phyloP scores from a whole-genome alignment of 2,329 filamentous ascomycete genomes.

The Periconia sp. region DNA sequence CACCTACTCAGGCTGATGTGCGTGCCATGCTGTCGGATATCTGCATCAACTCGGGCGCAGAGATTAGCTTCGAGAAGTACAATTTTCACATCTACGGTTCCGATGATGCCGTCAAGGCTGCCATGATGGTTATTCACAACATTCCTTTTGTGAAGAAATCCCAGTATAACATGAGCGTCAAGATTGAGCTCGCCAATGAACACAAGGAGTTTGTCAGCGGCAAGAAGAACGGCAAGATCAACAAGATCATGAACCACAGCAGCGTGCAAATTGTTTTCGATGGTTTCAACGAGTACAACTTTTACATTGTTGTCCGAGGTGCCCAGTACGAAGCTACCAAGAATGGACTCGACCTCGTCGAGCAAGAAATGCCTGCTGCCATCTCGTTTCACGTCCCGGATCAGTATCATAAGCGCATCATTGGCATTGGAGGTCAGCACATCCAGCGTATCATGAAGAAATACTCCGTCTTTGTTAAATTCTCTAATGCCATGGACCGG shows the following conservation, averaged over 20 bases:
- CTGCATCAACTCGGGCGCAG: constrained; percentile 92
- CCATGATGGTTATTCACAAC: constrained; percentile 90
- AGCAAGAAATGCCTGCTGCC: constrained; percentile 98
- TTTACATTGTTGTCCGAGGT: constrained; percentile 97
- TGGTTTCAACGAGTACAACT: constrained; percentile 99
- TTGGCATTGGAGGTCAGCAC: constrained; percentile 96
- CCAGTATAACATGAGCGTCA: constrained; percentile 92
- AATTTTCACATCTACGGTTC: constrained; percentile 94
- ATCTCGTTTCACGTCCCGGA: constrained; percentile 99
- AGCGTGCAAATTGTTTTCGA: constrained; percentile 99
- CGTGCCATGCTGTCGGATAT: constrained; percentile 93
- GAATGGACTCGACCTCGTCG: constrained; percentile 86
- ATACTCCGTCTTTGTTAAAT: constrained; percentile 99
- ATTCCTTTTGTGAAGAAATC: constrained; percentile 85
- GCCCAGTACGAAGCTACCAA: constrained; percentile 92
- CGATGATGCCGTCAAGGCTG: constrained; percentile 92
- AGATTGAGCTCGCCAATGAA: constrained; percentile 98
- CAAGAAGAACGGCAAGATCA: constrained; percentile 99
- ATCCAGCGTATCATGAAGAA: constrained; percentile 99
- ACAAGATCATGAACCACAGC: constrained; percentile 99
- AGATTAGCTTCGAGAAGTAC: constrained; percentile 91
- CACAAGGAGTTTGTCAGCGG: constrained; percentile 99
- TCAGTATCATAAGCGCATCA: constrained; percentile 99
- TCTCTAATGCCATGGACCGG: constrained; percentile 98
- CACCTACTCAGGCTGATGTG: constrained; percentile 68